Percentiles rank a stretch among this genome's conserved stretches.
These are phyloP conservation scores for Dalechampia spathulata DNA, from an alignment of 441 rosid genomes.

Conservation along the genomic window DNA sequence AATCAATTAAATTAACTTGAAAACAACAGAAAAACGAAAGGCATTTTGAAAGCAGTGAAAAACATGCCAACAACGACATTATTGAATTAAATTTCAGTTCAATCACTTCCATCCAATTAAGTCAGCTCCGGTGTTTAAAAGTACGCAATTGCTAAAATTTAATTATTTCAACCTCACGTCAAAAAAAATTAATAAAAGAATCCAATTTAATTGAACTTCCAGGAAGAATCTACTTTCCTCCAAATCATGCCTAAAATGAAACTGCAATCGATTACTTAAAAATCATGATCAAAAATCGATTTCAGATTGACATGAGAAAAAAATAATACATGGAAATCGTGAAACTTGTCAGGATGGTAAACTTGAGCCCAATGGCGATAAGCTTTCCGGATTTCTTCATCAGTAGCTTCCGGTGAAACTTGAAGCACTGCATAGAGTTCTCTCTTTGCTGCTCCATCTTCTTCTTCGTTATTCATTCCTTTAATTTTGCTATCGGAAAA, in stretches of 20 bases:
- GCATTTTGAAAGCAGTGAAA: too few species aligned
- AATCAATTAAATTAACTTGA: too few species aligned
- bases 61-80: too few species aligned
- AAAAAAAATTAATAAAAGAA: neutral
- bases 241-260: neutral
- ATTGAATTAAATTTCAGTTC: too few species aligned
- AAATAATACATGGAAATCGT: slow-evolving; percentile 48
- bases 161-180: too few species aligned
- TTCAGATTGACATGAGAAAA: neutral
- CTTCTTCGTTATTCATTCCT: slow-evolving; percentile 16
- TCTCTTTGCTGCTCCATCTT: slow-evolving; percentile 39
- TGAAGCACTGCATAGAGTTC: slow-evolving; percentile 83
- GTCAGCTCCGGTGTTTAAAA: too few species aligned
- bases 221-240: neutral
- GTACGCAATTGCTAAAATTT: too few species aligned
- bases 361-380: slow-evolving; percentile 98
- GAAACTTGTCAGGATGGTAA: slow-evolving; percentile 93
- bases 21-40: too few species aligned
- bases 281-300: neutral
- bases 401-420: slow-evolving; percentile 84
- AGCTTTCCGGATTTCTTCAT: slow-evolving; percentile 83
- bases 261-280: neutral
- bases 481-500: neutral
- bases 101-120: too few species aligned
- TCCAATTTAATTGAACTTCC: neutral